phyloP scores from a whole-genome alignment of 2,329 filamentous ascomycete species.

The Epichloe festucae region DNA sequence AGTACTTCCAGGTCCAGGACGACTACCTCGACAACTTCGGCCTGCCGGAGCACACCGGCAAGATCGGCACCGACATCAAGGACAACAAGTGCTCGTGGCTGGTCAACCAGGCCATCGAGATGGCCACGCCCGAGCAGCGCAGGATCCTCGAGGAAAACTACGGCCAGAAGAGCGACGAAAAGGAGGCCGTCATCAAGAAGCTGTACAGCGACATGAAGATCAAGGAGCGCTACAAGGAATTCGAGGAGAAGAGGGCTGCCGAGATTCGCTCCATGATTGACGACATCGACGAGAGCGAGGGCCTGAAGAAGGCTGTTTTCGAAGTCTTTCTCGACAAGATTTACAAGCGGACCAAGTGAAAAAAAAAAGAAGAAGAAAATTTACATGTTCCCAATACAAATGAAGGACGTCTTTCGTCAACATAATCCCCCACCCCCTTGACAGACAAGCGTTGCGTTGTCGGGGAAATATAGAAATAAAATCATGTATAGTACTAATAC shows the following conservation, averaged over 20 bases:
- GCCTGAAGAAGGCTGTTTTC: constrained; percentile 83
- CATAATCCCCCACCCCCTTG: too few relatives aligned
- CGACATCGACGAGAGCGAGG: constrained; percentile 70
- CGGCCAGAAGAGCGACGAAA: constrained; percentile 73
- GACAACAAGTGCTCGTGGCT: constrained; percentile 99
- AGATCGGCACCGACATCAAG: constrained; percentile 97
- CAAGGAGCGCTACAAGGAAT: constrained; percentile 71
- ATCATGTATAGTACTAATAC: too few relatives aligned
- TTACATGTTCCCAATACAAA: too few relatives aligned
- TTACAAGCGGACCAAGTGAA: constrained; percentile 95
- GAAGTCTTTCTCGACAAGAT: constrained; percentile 89
- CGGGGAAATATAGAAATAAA: too few relatives aligned
- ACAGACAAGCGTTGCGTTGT: too few relatives aligned
- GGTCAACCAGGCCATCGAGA: constrained; percentile 81
- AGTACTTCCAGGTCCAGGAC: constrained; percentile 99
- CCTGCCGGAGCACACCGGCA: constrained; percentile 82
- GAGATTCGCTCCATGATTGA: constrained; percentile 67
- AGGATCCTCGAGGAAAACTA: constrained; percentile 85
- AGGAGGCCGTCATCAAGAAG: constrained; percentile 78
- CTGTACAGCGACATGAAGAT: constrained; percentile 78
- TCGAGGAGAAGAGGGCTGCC: constrained; percentile 76
- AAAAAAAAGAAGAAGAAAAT: neutral
- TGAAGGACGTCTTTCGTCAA: too few relatives aligned
- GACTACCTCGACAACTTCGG: constrained; percentile 99
- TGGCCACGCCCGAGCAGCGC: constrained; percentile 73